phyloP scores from a whole-genome alignment of 208 protist species.

The Trypanosoma grayi region DNA sequence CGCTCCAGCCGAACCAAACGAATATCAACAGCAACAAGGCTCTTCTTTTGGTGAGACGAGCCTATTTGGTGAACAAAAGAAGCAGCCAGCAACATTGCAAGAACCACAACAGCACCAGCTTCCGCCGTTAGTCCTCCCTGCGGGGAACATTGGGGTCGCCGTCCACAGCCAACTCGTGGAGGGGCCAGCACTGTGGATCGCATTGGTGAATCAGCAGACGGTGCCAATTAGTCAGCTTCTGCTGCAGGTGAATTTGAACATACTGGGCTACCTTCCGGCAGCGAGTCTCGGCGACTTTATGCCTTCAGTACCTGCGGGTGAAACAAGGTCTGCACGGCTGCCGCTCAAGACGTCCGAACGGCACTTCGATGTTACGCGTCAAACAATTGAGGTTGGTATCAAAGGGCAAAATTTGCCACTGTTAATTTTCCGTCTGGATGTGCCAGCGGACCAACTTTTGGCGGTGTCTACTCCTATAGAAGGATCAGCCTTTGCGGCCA shows the following conservation, averaged over 20 bases:
- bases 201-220: slow-evolving; percentile 18
- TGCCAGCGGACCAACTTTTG: slow-evolving; percentile 15
- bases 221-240: slow-evolving; percentile 13
- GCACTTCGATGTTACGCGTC: slow-evolving; percentile 21
- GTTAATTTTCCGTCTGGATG: slow-evolving; percentile 15
- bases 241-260: slow-evolving; percentile 33
- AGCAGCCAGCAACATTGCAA: not conserved
- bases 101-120: not conserved
- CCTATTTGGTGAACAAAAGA: not conserved
- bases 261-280: slow-evolving; percentile 14
- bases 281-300: slow-evolving; percentile 6
- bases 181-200: slow-evolving; percentile 24
- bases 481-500: slow-evolving; percentile 6
- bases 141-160: slow-evolving; percentile 1
- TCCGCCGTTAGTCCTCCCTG: slow-evolving; percentile 21
- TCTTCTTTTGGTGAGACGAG: not conserved
- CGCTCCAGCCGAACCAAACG: not conserved
- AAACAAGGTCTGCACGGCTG: slow-evolving; percentile 3
- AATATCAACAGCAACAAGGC: not conserved
- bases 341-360: slow-evolving; percentile 14
- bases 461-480: slow-evolving; percentile 3
- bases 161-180: slow-evolving; percentile 18
- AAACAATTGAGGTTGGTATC: slow-evolving; percentile 18
- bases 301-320: slow-evolving; percentile 9
- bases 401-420: slow-evolving; percentile 17